These are phyloP conservation scores for Fusarium sterilihyphosum DNA, from an alignment of 2,329 filamentous ascomycete species.

Conservation along the genomic window DNA sequence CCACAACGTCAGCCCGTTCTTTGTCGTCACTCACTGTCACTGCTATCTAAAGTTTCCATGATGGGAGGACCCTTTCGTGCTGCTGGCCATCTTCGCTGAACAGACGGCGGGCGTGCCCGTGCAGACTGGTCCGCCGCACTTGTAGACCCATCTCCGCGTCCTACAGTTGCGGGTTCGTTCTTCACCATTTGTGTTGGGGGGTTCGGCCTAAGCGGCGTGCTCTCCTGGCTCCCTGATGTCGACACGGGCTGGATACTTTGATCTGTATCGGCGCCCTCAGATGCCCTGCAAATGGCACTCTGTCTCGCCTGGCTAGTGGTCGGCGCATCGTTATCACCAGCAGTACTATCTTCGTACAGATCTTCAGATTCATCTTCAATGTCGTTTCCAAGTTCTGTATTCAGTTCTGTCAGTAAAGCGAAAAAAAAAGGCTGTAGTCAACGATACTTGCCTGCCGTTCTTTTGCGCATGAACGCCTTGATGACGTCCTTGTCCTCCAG, in stretches of 20 bases:
- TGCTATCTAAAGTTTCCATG: neutral
- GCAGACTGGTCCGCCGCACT: too few relatives aligned
- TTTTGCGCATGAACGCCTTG: neutral
- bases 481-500: neutral
- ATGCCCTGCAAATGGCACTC: neutral
- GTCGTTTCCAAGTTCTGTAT: neutral
- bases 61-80: rapidly evolving
- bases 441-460: neutral
- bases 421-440: rapidly evolving
- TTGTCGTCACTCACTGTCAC: neutral
- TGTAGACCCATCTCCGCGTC: neutral
- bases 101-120: neutral
- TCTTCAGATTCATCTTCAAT: neutral
- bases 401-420: rapidly evolving
- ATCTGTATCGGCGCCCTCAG: neutral
- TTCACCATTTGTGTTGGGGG: neutral
- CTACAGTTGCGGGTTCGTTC: rapidly evolving
- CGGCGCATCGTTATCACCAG: rapidly evolving
- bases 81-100: neutral
- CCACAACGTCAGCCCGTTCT: rapidly evolving
- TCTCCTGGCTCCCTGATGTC: neutral
- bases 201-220: rapidly evolving
- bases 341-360: neutral
- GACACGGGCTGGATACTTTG: neutral
- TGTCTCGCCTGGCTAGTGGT: neutral